Conservation (phyloP, 202 grass and related monocot genomes). For the Setaria viridis region DNA sequence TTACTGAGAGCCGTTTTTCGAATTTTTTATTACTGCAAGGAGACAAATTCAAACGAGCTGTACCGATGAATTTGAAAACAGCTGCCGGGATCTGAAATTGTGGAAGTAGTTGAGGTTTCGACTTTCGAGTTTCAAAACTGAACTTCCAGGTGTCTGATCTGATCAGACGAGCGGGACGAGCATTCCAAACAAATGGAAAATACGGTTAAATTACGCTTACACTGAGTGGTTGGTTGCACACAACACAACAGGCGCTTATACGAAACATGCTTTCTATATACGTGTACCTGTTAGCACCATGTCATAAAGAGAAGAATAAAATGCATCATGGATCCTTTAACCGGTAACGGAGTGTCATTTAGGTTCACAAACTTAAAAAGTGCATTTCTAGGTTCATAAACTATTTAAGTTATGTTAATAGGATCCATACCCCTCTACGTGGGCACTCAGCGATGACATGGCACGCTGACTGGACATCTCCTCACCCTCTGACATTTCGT, state of each 20-base stretch:
- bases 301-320: not conserved
- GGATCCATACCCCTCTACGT: too few species aligned
- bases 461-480: too few species aligned
- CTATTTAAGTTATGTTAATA: too few species aligned
- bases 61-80: not conserved
- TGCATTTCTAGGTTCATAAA: too few species aligned
- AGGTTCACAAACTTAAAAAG: too few species aligned
- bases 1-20: slow-evolving; percentile 3
- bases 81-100: not conserved
- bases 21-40: not conserved
- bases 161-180: not conserved
- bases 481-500: too few species aligned
- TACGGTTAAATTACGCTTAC: not conserved
- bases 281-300: slow-evolving; percentile 9
- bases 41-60: not conserved
- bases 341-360: too few species aligned
- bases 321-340: too few species aligned
- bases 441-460: too few species aligned
- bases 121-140: not conserved
- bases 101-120: not conserved
- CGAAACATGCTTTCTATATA: not conserved
- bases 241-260: not conserved
- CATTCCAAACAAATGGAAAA: not conserved
- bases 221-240: not conserved
- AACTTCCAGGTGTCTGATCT: too few species aligned